A percentile compares a stretch with the other conserved stretches of the same genome.
Conservation (phyloP, 1,284 basidiomycete species). For the Fomitopsis pinicola region DNA sequence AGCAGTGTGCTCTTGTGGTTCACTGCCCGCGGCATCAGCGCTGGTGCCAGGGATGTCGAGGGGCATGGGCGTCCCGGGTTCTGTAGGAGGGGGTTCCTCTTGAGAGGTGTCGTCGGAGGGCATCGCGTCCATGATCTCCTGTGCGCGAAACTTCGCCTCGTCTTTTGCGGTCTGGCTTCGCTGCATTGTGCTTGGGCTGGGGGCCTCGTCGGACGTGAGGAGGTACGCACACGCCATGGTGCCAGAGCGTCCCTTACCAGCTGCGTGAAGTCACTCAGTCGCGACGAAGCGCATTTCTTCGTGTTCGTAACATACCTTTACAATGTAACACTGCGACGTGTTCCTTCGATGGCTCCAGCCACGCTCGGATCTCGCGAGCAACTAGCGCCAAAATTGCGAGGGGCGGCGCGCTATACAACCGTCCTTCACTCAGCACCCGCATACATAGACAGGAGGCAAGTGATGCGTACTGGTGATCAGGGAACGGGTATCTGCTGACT, state of each 20-base stretch:
- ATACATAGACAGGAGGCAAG: neutral
- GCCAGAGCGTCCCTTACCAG: constrained; percentile 80
- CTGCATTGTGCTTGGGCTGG: constrained; percentile 44
- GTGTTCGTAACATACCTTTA: constrained; percentile 62
- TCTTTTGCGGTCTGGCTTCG: constrained; percentile 37
- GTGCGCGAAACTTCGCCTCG: constrained; percentile 35
- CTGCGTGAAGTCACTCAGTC: constrained; percentile 72
- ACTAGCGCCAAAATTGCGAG: constrained; percentile 76
- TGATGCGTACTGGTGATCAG: constrained; percentile 75
- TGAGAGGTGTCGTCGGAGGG: constrained; percentile 32
- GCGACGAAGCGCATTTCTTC: constrained; percentile 68
- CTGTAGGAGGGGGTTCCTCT: constrained; percentile 4
- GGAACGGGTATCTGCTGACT: constrained; percentile 84
- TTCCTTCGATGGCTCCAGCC: constrained; percentile 66
- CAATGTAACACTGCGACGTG: constrained; percentile 85
- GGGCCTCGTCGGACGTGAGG: constrained; percentile 50
- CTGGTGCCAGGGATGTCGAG: neutral
- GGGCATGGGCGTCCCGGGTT: neutral
- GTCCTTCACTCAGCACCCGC: neutral
- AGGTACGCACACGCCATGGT: constrained; percentile 80
- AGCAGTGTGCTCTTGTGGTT: neutral
- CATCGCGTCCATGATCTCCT: constrained; percentile 46
- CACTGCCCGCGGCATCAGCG: neutral
- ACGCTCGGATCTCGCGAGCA: constrained; percentile 75
- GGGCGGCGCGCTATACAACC: constrained; percentile 64